Evolutionary conservation across 2,329 filamentous ascomycete genomes (phyloP), one percentile per base, ranked within the genome.

Genomic region (Leptographium wingfieldii): DNA sequence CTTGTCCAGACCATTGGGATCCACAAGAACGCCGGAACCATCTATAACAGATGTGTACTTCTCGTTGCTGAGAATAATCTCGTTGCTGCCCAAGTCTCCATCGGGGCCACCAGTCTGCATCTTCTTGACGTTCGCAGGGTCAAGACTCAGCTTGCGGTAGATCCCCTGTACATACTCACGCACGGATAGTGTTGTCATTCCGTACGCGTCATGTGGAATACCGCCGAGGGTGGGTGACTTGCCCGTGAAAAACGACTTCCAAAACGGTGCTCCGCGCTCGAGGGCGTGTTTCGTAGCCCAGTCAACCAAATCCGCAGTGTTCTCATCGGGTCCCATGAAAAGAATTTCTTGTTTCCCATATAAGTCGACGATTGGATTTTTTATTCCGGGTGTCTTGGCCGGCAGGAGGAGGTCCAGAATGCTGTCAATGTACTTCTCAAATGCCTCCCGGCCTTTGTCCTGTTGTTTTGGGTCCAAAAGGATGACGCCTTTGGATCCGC

Each of bases 221-320:
- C 94, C 94, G 64, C 94, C 94, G 16, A 99, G 82, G 74, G 88
- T 94, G 58, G 91, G 94, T 67, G 90, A 96, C 81, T 99, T 99
- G 69, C 94, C 94, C 2, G 94, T 99, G 80, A 99, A 99, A 83
- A 99, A 99, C 0, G 94, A 99, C 80, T 99, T 99, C 94, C 94
- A 99, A 90, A 92, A 99, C 33, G 91, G 90, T 5, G 94, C 94
- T 54, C 91, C 91, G 67, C 94, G 86, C 63, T 78, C 77, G 58
- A 90, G 84, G 62, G 94, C 94, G 73, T 99, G 94, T 73, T 94
- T 87, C 1, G 94, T 99, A n/a, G 94, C 94, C 94, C 94, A 99
- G 74, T 99, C 86, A 57, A 99, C 94, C 40, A 99, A 81, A 69
- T 96, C 90, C 27, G 94, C 94, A 1, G 94, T 99, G 76, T 99